Evolutionary conservation across 1,284 basidiomycete species (phyloP), one percentile per base, ranked within the genome.

Genomic region (Trichosporon ovoides): DNA sequence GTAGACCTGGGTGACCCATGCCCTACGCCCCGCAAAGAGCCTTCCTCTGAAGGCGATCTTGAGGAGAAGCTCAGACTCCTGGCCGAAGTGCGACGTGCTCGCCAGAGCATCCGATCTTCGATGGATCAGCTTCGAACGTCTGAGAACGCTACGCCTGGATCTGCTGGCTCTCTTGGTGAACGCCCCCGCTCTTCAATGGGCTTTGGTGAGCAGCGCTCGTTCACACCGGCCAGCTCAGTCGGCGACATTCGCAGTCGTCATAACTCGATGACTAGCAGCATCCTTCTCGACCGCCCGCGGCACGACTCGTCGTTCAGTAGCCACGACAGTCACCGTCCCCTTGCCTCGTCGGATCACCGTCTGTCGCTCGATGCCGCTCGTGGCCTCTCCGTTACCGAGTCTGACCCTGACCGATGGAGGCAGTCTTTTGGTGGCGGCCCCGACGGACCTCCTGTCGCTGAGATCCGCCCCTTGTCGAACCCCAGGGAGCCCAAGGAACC

Each of bases 61-160:
- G 68, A 70, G 38, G 60, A 63, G n/a, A 70, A 73, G 58, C 53
- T 74, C 49, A 64, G 58, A 28, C 63, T 78, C 14, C 58, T 77
- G 16, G 70, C 68, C 14, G 76, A 78, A 40, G 72, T 78, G 14
- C 71, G 68, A 48, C 64, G 65, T 22, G 72, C 70, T 3, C 63
- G 74, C 20, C 66, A 70, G 49, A 68, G 66, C 19, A 64, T 76
- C 14, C 68, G 68, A 5, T 68, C 68, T 1, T 70, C 68, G 7
- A 68, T 77, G 56, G 71, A 74, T 51, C 57, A 64, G 28, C 64
- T 76, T 3, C 64, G 71, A 7, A 48, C 62, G 1, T 59, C 52
- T 1, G 28, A 35, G 10, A 54, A 38, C 31, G 14, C 31, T 10
- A 34, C 37, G 20, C 50, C 50, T 22, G n/a, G n/a, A n/a, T n/a